Evolutionary conservation across 345 rosid genomes (phyloP), one percentile per base, ranked within the genome.

Genomic region (Melastoma malabathricum): DNA sequence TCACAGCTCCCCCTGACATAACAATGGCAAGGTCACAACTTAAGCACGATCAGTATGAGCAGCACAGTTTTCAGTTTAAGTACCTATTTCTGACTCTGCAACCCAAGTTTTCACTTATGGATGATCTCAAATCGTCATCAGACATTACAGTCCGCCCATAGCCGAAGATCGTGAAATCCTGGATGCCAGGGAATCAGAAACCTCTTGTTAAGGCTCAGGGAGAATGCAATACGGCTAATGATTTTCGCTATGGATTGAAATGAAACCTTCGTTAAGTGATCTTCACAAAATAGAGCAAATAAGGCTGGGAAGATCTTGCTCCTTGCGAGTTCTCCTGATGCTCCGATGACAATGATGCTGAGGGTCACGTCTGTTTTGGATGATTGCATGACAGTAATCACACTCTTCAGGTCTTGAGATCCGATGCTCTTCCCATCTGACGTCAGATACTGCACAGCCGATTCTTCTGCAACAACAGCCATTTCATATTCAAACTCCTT

Each of bases 11-110:
- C 76, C 60, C 82, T 73, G 70, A 31, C 27, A 48, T 41, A 18
- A 27, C 2, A 13, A 46, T 16, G 39, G 48, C 45, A 13, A 6
- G 15, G 49, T 13, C 39, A 18, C 18, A 29, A 45, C 31, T 15
- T 4, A 15, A 46, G 47, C 12, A 43, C 10, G 23, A 17, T 12
- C 19, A 39, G 16, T 16, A 4, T 19, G 44, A n/a, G 43, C 10
- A 5, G 44, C 34, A 47, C 34, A 6, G 10, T 23, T n/a, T 48
- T 15, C 47, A 17, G 10, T 38, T 18, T 34, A 9, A 4, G 41
- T 29, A 77, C 83, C 83, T 78, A 51, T 55, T 57, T 67, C 68
- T 71, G 12, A 78, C 64, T 68, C 78, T 72, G 62, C 84, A 75
- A 6, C 76, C 72, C 56, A 78, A 52, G 22, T 64, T 75, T 55